These are phyloP conservation scores for Lodderomyces metapsilosis DNA, from an alignment of 1,139 yeast species.

Conservation along the genomic window DNA sequence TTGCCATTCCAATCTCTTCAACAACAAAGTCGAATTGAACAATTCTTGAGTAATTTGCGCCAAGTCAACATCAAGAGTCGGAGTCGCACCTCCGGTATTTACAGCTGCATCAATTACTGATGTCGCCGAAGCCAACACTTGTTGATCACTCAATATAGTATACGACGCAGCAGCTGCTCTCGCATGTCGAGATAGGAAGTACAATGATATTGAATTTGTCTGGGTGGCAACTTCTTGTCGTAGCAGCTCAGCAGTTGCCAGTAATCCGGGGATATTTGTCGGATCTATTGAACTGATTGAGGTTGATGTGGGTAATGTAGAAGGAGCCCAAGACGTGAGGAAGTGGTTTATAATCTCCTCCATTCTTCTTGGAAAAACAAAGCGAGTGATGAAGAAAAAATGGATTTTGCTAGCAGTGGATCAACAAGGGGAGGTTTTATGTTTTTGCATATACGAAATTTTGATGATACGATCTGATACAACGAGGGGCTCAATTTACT, in stretches of 20 bases:
- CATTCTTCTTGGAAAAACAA: constrained; percentile 2
- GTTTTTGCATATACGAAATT: not conserved
- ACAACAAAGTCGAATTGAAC: constrained; percentile 32
- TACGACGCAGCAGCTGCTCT: constrained; percentile 40
- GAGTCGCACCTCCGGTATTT: constrained; percentile 1
- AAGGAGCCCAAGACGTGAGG: constrained; percentile 21
- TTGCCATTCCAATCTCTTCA: constrained; percentile 22
- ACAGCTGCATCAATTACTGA: constrained; percentile 13
- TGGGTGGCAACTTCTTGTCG: constrained; percentile 15
- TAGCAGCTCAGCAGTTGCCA: constrained; percentile 10
- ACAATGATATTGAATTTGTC: constrained; percentile 14
- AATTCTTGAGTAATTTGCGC: constrained; percentile 33
- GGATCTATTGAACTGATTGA: constrained; percentile 18
- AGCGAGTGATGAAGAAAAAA: too few species aligned
- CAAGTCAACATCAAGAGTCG: constrained; percentile 13
- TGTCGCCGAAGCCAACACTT: constrained; percentile 41
- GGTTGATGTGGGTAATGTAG: constrained; percentile 13
- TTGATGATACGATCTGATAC: not conserved
- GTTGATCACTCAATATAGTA: constrained; percentile 29
- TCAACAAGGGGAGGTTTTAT: too few species aligned
- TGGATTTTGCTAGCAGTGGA: too few species aligned
- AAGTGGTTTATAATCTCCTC: constrained; percentile 8
- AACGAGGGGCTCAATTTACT: too few species aligned
- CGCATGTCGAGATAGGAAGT: constrained; percentile 13
- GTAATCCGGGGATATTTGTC: constrained; percentile 19